Conservation (phyloP, 129 eudicot species). For the Flaveria ramosissima region DNA sequence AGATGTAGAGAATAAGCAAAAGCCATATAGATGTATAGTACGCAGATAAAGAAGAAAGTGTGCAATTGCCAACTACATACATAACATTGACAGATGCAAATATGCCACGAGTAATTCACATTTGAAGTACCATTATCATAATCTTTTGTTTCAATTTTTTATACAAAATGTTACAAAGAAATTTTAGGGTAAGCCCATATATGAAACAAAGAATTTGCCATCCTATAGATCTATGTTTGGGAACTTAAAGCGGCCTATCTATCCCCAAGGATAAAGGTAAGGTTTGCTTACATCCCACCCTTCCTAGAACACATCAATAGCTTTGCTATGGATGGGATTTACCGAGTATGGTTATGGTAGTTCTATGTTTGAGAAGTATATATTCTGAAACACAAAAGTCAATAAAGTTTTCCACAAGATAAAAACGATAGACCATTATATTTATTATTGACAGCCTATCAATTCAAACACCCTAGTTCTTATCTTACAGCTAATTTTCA, state of each 20-base stretch:
- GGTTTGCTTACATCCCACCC: too few species aligned
- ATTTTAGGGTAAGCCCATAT: neutral
- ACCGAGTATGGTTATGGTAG: too few species aligned
- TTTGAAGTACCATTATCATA: neutral
- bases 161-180: neutral
- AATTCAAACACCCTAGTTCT: neutral
- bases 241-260: too few species aligned
- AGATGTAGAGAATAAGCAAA: too few species aligned
- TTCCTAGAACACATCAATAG: too few species aligned
- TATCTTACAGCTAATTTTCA: neutral
- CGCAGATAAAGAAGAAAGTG: neutral
- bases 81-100: neutral
- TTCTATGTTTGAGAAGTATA: too few species aligned
- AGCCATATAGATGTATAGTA: neutral
- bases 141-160: neutral
- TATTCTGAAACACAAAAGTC: neutral
- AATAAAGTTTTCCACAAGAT: neutral
- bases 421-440: neutral
- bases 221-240: neutral
- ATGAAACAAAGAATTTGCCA: neutral
- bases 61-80: conserved; percentile 6
- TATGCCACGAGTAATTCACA: neutral
- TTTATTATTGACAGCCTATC: neutral
- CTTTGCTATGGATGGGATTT: too few species aligned
- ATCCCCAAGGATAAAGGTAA: too few species aligned